Percentiles rank a stretch among this genome's conserved stretches.
phyloP scores from a whole-genome alignment of 768 basidiomycete species.

The Ramaria sp. region DNA sequence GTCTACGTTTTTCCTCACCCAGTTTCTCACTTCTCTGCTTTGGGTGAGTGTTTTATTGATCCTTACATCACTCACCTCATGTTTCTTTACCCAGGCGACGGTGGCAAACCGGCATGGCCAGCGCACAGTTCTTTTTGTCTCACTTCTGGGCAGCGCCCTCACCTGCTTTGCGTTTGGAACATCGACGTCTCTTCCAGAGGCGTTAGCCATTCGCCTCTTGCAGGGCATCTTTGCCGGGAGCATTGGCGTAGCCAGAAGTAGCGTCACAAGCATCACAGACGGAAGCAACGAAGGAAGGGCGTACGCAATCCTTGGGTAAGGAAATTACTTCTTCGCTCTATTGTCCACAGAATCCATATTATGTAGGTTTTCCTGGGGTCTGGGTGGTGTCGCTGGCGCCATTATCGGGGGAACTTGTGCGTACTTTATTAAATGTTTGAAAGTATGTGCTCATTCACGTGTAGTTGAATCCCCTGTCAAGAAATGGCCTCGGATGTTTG shows the following conservation, averaged over 20 bases:
- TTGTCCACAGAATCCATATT: conserved; percentile 3
- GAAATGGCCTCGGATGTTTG: conserved; percentile 79
- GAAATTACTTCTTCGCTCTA: background rate
- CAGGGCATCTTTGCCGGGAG: conserved; percentile 92
- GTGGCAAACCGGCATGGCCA: conserved; percentile 87
- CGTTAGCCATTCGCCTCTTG: conserved; percentile 74
- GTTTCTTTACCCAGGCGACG: conserved; percentile 50
- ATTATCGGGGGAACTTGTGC: conserved; percentile 76
- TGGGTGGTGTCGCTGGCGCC: conserved; percentile 88
- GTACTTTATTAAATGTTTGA: conserved; percentile 19
- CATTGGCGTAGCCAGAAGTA: conserved; percentile 88
- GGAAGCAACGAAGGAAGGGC: conserved; percentile 88
- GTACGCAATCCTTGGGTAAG: conserved; percentile 83
- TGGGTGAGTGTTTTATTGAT: conserved; percentile 47
- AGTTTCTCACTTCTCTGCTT: conserved; percentile 88
- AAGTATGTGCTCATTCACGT: conserved; percentile 10
- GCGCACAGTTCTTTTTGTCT: conserved; percentile 73
- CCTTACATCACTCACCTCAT: conserved; percentile 11
- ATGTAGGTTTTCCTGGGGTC: conserved; percentile 83
- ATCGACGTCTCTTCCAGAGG: conserved; percentile 62
- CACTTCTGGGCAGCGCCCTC: conserved; percentile 75
- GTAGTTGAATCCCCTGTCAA: conserved; percentile 72
- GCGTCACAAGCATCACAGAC: conserved; percentile 81
- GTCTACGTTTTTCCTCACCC: conserved; percentile 84
- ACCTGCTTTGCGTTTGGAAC: conserved; percentile 76